These are phyloP conservation scores for Ganoderma sinense DNA, from an alignment of 1,284 basidiomycete genomes.

Conservation along the genomic window DNA sequence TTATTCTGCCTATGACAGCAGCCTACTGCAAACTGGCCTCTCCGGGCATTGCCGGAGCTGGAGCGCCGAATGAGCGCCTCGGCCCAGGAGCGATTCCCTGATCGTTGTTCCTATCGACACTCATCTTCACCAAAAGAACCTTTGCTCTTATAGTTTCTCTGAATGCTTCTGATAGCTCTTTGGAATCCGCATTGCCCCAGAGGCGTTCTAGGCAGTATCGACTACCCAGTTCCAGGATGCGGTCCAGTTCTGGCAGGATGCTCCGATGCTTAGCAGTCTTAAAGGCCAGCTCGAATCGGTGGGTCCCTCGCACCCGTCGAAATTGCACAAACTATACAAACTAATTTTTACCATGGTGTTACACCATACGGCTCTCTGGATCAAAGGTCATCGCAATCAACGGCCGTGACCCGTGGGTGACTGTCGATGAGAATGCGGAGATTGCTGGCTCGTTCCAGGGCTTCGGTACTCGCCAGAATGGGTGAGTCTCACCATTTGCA, in stretches of 20 bases:
- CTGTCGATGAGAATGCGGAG: conserved; percentile 58
- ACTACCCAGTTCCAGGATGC: conserved; percentile 61
- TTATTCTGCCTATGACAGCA: too few relatives aligned
- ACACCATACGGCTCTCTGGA: conserved; percentile 53
- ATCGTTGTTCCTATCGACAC: too few relatives aligned
- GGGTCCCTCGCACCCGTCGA: conserved; percentile 22
- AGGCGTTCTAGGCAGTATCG: conserved; percentile 58
- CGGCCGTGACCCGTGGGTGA: conserved; percentile 57
- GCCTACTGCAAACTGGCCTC: too few relatives aligned
- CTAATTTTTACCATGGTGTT: too few relatives aligned
- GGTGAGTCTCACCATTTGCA: conserved; percentile 29
- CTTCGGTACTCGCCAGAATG: conserved; percentile 59
- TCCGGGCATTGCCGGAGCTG: too few relatives aligned
- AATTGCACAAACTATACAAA: not conserved
- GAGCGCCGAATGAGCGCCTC: too few relatives aligned
- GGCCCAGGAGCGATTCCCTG: too few relatives aligned
- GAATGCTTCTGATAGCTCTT: too few relatives aligned
- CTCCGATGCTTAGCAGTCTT: conserved; percentile 54
- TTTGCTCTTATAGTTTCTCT: too few relatives aligned
- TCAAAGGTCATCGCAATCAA: conserved; percentile 63
- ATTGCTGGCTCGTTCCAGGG: conserved; percentile 52
- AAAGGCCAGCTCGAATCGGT: conserved; percentile 58
- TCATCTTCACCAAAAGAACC: too few relatives aligned
- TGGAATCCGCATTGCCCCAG: conserved; percentile 56
- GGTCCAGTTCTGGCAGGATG: conserved; percentile 61